Percentiles rank a stretch among this genome's conserved stretches.
These are phyloP conservation scores for Solanum neorickii DNA, from an alignment of 257 asterid species.

Conservation along the genomic window DNA sequence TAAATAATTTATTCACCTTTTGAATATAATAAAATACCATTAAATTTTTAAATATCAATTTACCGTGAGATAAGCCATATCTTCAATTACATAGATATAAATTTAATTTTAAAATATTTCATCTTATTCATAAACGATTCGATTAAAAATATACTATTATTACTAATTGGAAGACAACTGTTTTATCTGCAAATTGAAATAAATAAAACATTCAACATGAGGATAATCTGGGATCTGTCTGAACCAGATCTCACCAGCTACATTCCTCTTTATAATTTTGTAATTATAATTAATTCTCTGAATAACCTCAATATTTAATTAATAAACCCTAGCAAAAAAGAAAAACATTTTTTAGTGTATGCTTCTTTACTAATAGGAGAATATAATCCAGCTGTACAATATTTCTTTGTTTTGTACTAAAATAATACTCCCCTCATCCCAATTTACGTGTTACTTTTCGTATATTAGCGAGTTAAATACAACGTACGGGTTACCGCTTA, in stretches of 20 bases:
- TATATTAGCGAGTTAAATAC: neutral
- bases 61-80: neutral
- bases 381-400: neutral
- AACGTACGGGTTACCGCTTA: neutral
- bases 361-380: neutral
- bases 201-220: neutral
- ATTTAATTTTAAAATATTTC: neutral
- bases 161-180: neutral
- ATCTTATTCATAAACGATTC: neutral
- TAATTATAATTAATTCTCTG: neutral
- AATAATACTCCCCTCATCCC: neutral
- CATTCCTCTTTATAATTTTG: neutral
- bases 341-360: neutral
- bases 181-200: neutral
- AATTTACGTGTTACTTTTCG: neutral
- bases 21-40: neutral
- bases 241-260: slow-evolving; percentile 7
- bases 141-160: neutral
- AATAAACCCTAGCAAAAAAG: neutral
- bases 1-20: neutral
- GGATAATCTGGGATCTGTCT: slow-evolving; percentile 7
- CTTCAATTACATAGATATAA: neutral
- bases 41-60: neutral
- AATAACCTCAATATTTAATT: neutral
- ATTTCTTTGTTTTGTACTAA: neutral